Evolutionary conservation across 2,329 filamentous ascomycete genomes (phyloP), one percentile per base, ranked within the genome.

Genomic region (Ophiostoma sp.): DNA sequence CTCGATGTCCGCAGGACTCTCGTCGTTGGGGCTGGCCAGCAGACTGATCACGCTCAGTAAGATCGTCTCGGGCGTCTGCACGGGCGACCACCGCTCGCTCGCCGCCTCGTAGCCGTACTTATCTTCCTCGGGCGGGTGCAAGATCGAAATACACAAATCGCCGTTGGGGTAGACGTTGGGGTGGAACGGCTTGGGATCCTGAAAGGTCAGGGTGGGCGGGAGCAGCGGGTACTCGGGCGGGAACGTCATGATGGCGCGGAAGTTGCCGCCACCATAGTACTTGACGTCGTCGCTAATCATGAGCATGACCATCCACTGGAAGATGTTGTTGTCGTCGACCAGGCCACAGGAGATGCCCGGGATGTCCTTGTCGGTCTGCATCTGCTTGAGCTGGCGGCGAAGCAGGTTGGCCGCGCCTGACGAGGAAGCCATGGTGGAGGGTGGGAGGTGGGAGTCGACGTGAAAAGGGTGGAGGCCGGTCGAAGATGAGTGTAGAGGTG

Each of bases 251-350:
- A 90, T 87, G 42, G 95, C 94, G 77, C 93, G 92, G 85, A 98
- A 99, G 84, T 97, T 95, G 78, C 93, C 96, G 81, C 95, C 95
- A 79, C 95, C 95, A 79, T 98, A 98, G 82, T 93, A 93, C 83
- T 95, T 95, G 83, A 93, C 95, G 80, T 97, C 94, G 78, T 98
- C 95, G 75, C 90, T 94, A 77, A 98, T 95, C 95, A 99, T 98
- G 75, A 99, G 89, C 93, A 98, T 97, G 25, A 98, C 94, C 82
- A 98, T 95, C 96, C 96, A 99, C 85, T 97, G 93, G 77, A 98
- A 98, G 11, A 98, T 90, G 81, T 97, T 97, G 83, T 85, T 92
- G 81, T 92, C 93, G 79, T 91, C 90, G 70, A 95, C 90, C 59
- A 99, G 85, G 0, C 96, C 96, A 79, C 94, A 97, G 75, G 94